phyloP scores from a whole-genome alignment of 148 eudicot species.

The Rhododendron simsii region DNA sequence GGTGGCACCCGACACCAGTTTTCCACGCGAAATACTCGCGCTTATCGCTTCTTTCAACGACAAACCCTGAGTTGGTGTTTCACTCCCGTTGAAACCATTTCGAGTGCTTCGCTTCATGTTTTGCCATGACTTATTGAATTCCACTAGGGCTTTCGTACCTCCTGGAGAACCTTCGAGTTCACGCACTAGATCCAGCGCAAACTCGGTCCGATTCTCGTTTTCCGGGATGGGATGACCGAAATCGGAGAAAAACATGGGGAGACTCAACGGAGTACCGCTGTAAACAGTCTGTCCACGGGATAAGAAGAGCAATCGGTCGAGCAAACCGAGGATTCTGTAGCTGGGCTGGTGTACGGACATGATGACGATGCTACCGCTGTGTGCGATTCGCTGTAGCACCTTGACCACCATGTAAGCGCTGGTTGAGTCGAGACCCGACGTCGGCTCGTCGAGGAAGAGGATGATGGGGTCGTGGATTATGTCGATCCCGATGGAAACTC shows the following conservation, averaged over 20 bases:
- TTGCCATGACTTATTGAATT: constrained; percentile 75
- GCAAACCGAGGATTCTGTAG: constrained; percentile 55
- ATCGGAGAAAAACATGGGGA: constrained; percentile 52
- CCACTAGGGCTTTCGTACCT: constrained; percentile 58
- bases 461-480: constrained; percentile 86
- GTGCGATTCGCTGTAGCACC: constrained; percentile 73
- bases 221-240: constrained; percentile 79
- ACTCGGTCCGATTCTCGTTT: constrained; percentile 76
- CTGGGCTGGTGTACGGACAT: constrained; percentile 94
- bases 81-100: not conserved
- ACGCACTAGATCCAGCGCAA: constrained; percentile 67
- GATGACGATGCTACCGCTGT: constrained; percentile 78
- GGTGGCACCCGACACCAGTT: constrained; percentile 71
- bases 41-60: constrained; percentile 81
- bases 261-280: constrained; percentile 53
- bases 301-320: constrained; percentile 62
- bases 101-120: constrained; percentile 8
- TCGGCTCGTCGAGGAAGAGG: constrained; percentile 82
- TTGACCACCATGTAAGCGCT: constrained; percentile 84
- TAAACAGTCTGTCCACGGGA: constrained; percentile 79
- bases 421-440: constrained; percentile 85
- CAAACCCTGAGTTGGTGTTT: constrained; percentile 19
- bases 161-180: constrained; percentile 77
- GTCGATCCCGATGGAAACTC: constrained; percentile 85
- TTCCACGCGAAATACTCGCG: constrained; percentile 82